phyloP scores from a whole-genome alignment of 2,329 filamentous ascomycete species.

The Microcera coccophila region DNA sequence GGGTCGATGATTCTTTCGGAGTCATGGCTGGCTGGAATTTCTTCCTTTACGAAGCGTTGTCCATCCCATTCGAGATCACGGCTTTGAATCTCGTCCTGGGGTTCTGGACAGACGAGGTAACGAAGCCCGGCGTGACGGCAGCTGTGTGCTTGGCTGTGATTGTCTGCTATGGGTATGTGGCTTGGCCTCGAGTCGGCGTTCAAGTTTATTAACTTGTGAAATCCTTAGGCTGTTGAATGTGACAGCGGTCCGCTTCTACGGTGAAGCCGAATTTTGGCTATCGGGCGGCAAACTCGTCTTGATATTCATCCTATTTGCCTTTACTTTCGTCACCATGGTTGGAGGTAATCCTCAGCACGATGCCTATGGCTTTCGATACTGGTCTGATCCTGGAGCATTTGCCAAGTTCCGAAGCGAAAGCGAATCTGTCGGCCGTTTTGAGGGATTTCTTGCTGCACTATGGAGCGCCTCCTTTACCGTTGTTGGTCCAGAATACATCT shows the following conservation, averaged over 20 bases:
- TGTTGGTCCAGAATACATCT: slow-evolving; percentile 64
- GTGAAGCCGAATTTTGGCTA: slow-evolving; percentile 69
- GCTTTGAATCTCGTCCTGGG: slow-evolving; percentile 42
- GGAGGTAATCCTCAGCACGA: slow-evolving; percentile 70
- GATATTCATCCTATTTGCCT: slow-evolving; percentile 64
- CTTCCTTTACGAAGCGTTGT: slow-evolving; percentile 42
- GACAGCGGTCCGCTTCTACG: slow-evolving; percentile 62
- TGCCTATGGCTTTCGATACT: slow-evolving; percentile 67
- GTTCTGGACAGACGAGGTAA: slow-evolving; percentile 37
- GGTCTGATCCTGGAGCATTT: slow-evolving; percentile 44
- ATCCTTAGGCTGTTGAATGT: slow-evolving; percentile 56
- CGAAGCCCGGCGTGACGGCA: slow-evolving; percentile 66
- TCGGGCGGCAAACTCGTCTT: slow-evolving; percentile 61
- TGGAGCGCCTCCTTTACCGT: slow-evolving; percentile 62
- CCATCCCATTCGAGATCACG: slow-evolving; percentile 43
- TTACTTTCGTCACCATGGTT: slow-evolving; percentile 77
- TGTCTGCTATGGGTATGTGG: slow-evolving; percentile 52
- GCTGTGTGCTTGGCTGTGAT: slow-evolving; percentile 55
- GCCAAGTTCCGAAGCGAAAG: slow-evolving; percentile 57
- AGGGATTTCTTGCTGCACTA: slow-evolving; percentile 66
- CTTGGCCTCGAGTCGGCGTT: slow-evolving; percentile 7
- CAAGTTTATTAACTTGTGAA: slow-evolving; percentile 8
- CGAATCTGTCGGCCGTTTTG: slow-evolving; percentile 60
- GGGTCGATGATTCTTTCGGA: slow-evolving; percentile 62
- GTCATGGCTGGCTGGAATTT: slow-evolving; percentile 49